Evolutionary conservation across 495 filamentous ascomycete species (phyloP).

Genomic region (Umbilicaria muhlenbergii): DNA sequence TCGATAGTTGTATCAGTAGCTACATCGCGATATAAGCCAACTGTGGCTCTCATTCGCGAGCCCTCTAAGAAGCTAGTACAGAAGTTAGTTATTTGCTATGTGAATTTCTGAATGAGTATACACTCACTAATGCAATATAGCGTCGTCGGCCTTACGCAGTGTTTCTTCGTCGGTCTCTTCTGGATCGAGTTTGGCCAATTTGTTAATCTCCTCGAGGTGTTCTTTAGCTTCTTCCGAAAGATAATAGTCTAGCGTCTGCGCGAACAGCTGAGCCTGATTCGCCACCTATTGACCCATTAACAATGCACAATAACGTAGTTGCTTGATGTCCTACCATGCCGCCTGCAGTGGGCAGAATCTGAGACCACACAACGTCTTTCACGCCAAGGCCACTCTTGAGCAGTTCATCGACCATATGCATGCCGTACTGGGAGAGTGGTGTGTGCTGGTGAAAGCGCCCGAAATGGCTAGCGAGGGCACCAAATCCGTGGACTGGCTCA

Average conservation of each 20-base stretch:
- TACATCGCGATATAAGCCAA: slow-evolving; percentile 35
- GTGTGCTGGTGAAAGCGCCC: slow-evolving; percentile 25
- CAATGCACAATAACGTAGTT: no score
- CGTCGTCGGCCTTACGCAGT: slow-evolving; percentile 9
- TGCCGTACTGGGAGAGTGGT: slow-evolving; percentile 45
- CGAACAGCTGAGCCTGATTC: slow-evolving; percentile 57
- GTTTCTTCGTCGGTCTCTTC: slow-evolving; percentile 30
- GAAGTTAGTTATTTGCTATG: not conserved
- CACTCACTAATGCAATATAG: slow-evolving; percentile 20
- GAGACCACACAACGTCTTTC: slow-evolving; percentile 56
- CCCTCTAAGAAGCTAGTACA: slow-evolving; percentile 39
- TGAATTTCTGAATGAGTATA: not conserved
- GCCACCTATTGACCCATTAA: slow-evolving; percentile 14
- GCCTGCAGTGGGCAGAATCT: slow-evolving; percentile 45
- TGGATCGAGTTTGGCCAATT: slow-evolving; percentile 30
- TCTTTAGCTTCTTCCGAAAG: slow-evolving; percentile 35
- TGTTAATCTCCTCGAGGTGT: slow-evolving; percentile 41
- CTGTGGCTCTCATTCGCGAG: slow-evolving; percentile 37
- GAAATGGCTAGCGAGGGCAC: slow-evolving; percentile 28
- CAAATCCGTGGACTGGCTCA: slow-evolving; percentile 37
- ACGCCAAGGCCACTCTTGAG: slow-evolving; percentile 39
- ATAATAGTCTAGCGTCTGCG: slow-evolving; percentile 64
- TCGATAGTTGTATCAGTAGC: slow-evolving; percentile 23
- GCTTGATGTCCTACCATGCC: slow-evolving; percentile 27
- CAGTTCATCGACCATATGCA: slow-evolving; percentile 53